phyloP scores from a whole-genome alignment of 257 asterid species.

The Solanum virginianum region DNA sequence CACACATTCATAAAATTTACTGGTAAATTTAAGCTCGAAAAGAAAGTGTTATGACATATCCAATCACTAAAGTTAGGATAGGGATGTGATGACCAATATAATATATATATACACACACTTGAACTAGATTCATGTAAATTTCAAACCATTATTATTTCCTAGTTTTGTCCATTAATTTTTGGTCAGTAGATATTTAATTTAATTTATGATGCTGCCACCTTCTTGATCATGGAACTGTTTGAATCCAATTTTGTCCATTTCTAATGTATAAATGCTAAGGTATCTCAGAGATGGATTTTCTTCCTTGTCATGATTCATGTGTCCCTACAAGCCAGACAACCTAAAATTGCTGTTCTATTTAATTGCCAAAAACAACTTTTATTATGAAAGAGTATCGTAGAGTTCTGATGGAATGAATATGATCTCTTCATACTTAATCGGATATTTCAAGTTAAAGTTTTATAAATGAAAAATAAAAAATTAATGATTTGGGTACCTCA shows the following conservation, averaged over 20 bases:
- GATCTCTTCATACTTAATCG: not conserved
- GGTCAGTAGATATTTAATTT: not conserved
- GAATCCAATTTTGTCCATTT: not conserved
- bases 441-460: not conserved
- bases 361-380: not conserved
- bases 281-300: not conserved
- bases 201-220: not conserved
- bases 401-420: fast-evolving
- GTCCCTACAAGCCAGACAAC: not conserved
- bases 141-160: not conserved
- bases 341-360: not conserved
- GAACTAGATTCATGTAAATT: not conserved
- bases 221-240: not conserved
- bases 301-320: not conserved
- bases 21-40: too few relatives aligned
- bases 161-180: not conserved
- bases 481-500: not conserved
- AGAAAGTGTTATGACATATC: not conserved
- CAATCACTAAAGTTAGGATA: not conserved
- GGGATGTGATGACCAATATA: not conserved
- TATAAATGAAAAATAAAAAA: too few relatives aligned
- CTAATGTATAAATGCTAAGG: not conserved
- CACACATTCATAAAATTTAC: too few relatives aligned
- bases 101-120: too few relatives aligned
- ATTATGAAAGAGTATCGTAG: too few relatives aligned